Evolutionary conservation across 2,329 filamentous ascomycete genomes (phyloP), one percentile per base, ranked within the genome.

Genomic region (Rutstroemia sp.): DNA sequence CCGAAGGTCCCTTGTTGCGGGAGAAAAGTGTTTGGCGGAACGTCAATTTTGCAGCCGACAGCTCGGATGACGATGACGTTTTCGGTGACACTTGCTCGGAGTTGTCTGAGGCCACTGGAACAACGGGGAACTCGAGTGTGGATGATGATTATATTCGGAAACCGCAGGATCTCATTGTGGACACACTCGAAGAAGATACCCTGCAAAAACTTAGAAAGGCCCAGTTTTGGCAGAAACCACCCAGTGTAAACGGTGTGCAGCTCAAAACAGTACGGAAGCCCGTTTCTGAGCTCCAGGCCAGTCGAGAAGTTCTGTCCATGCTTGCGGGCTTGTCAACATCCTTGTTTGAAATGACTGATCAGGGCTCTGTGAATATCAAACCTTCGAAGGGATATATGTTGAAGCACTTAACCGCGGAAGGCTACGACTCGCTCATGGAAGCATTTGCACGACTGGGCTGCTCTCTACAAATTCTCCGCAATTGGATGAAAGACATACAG

Each of bases 221-320:
- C 34, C 79, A 81, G 60, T 70, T 73, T 14, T 82, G 79, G 79
- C 61, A 51, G 72, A 75, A 65, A 47, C 61, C 38, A 12, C 63
- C 64, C 4, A 64, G 46, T 56, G 56, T 65, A 9, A 57, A 57
- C 55, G 65, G 63, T 19, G 58, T 64, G 16, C 60, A 60, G 51
- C 48, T 67, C 38, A 63, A 66, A 46, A 68, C 65, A 4, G 64
- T 67, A 23, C 66, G 63, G 51, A 67, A 61, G 46, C 59, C 52
- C 23, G 62, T 68, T 40, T 68, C 66, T 21, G 92, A 96, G 68
- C 74, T 88, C 1, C 84, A 92, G 61, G 75, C 85, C 10, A 73
- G 92, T 25, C 82, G 90, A 48, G 91, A 97, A 66, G 81, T 83
- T 0, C 75, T 96, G 0, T 92, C 89, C 65, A 95, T 96, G 89